Conservation (phyloP, 345 rosid genomes). For the Syzygium jambos region DNA sequence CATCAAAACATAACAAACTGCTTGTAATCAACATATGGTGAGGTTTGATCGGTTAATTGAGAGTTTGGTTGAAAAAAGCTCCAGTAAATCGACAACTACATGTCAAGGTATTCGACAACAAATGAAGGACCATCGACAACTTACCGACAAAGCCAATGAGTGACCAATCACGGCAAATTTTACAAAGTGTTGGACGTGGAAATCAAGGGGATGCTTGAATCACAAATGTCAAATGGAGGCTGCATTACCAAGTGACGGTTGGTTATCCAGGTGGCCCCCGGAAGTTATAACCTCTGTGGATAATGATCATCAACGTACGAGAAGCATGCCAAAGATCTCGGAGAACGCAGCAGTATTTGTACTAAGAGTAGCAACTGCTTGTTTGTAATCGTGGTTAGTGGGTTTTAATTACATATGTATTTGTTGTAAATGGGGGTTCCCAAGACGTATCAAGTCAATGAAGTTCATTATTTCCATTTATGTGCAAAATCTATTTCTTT, state of each 20-base stretch:
- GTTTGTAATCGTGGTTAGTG: neutral
- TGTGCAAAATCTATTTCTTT: neutral
- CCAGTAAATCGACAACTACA: neutral
- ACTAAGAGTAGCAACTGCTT: neutral
- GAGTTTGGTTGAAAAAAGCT: neutral
- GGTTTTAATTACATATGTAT: neutral
- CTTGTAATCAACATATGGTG: neutral
- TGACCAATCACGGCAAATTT: neutral
- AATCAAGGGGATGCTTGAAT: neutral
- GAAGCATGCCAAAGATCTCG: neutral
- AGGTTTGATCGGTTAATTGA: neutral
- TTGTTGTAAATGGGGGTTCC: neutral
- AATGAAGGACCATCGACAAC: neutral
- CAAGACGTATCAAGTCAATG: neutral
- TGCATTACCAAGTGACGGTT: neutral
- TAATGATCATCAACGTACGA: neutral
- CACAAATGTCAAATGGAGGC: neutral
- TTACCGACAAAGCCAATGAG: neutral
- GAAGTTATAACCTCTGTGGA: neutral
- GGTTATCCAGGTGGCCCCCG: neutral
- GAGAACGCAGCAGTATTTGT: neutral
- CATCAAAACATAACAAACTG: neutral
- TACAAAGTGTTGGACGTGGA: neutral
- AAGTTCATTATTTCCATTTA: neutral
- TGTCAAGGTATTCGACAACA: neutral